Evolutionary conservation across 2,329 filamentous ascomycete species (phyloP), one percentile per base, ranked within the genome.

Genomic region (Aaosphaeria arxii): DNA sequence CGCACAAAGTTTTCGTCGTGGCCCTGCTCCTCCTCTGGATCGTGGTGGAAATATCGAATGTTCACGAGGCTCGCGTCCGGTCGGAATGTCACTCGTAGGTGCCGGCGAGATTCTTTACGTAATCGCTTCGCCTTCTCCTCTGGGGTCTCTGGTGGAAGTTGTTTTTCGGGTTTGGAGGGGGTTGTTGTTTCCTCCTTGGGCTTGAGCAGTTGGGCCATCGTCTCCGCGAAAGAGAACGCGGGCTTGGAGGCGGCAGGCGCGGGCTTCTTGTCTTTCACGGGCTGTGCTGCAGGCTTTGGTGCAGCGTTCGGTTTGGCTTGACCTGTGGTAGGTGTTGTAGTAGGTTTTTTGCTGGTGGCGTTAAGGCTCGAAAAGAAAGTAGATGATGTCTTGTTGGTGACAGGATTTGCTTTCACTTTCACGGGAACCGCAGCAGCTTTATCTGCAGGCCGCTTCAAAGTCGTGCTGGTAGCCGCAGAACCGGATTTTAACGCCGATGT

Each of bases 61-160:
- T 88, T 75, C 1, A 84, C 84, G 30, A 92, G 76, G 30, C 83
- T 80, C 13, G 79, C 73, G 43, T 86, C 87, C 0, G 83, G 78
- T 62, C 85, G 88, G 78, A 87, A 92, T 5, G 73, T 79, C 5
- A 92, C 88, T 9, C 84, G 80, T 24, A 91, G 73, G 53, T 86
- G 83, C 33, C 86, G 80, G 43, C 88, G 80, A 49, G 82, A 78
- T 63, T 91, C 87, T 60, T 89, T 91, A 33, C 87, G 82, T 4
- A 89, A 72, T 7, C 88, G 81, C 59, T 83, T 87, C 1, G 77
- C 74, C 57, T 77, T 84, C 62, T 89, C 80, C 58, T 88, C 85
- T 0, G 83, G 74, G 0, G 85, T 89, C 65, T 91, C 88, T 0
- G 77, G 73, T 0, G 75, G 71, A 13, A 66, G 64, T 49, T 71